phyloP scores from a whole-genome alignment of 345 rosid genomes.

The Bretschneidera sinensis region DNA sequence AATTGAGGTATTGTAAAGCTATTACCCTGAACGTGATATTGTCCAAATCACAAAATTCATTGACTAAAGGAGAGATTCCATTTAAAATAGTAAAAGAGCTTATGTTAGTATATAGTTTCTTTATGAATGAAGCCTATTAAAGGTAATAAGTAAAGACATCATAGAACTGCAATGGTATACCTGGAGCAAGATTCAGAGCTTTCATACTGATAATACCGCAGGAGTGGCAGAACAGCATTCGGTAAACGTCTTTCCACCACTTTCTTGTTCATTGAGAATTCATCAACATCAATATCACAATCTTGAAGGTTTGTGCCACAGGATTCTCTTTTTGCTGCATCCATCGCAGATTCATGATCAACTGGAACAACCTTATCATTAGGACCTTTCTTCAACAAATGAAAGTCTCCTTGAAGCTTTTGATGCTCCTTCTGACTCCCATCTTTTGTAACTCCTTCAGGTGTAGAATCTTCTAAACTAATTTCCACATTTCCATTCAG shows the following conservation, averaged over 20 bases:
- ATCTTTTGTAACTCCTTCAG: slow-evolving; percentile 29
- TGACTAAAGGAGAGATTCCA: background rate
- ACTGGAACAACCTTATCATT: slow-evolving; percentile 23
- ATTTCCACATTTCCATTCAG: slow-evolving; percentile 22
- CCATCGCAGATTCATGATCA: slow-evolving; percentile 33
- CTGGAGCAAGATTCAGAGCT: slow-evolving; percentile 78
- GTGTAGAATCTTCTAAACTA: slow-evolving; percentile 32
- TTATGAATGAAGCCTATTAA: too few relatives aligned
- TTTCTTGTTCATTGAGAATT: slow-evolving; percentile 40
- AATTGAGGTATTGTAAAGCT: too few relatives aligned
- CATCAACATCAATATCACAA: slow-evolving; percentile 34
- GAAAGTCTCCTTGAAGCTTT: slow-evolving; percentile 32
- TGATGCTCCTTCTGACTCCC: slow-evolving; percentile 28
- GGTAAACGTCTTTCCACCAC: slow-evolving; percentile 48
- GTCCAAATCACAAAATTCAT: background rate
- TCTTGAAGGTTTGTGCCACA: slow-evolving; percentile 31
- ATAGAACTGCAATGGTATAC: slow-evolving; percentile 34
- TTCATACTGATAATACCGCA: slow-evolving; percentile 64
- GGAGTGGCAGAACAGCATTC: slow-evolving; percentile 52
- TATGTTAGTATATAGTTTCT: too few relatives aligned
- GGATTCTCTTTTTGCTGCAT: slow-evolving; percentile 25
- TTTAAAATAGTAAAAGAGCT: too few relatives aligned
- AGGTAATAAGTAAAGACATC: too few relatives aligned
- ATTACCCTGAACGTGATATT: background rate
- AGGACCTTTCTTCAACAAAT: slow-evolving; percentile 19